Evolutionary conservation across 768 basidiomycete genomes (phyloP).

Genomic region (Astraeus odoratus): DNA sequence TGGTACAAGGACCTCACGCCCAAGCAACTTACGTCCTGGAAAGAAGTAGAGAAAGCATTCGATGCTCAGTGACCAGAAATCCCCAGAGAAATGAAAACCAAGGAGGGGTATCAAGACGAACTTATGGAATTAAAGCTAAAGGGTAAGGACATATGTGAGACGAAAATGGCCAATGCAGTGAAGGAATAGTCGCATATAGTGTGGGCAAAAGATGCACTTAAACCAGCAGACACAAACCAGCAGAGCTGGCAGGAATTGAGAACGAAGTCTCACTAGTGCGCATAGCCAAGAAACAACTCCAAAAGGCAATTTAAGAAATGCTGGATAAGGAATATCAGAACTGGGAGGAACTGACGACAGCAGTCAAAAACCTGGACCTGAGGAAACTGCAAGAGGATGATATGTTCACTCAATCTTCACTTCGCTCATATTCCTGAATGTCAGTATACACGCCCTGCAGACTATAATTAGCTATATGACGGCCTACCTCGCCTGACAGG

Average conservation of each 20-base stretch:
- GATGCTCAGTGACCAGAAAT: neutral
- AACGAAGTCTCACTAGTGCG: neutral
- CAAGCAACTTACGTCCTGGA: neutral
- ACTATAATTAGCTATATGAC: too few species aligned
- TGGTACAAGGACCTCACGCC: neutral
- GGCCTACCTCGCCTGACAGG: too few species aligned
- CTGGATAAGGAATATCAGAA: neutral
- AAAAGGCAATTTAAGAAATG: neutral
- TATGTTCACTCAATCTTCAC: too few species aligned
- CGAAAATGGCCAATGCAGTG: neutral
- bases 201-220: neutral
- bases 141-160: neutral
- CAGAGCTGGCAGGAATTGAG: neutral
- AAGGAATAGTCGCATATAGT: neutral
- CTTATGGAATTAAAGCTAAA: neutral
- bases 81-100: neutral
- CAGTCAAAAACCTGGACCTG: neutral
- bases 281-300: neutral
- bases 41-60: neutral
- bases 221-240: too few species aligned
- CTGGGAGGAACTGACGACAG: neutral
- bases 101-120: neutral
- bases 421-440: too few species aligned
- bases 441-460: too few species aligned
- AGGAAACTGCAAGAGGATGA: neutral